Percentiles rank a stretch among this genome's conserved stretches.
Conservation (phyloP, 1,284 basidiomycete genomes). For the Cutaneotrichosporon arboriforme region DNA sequence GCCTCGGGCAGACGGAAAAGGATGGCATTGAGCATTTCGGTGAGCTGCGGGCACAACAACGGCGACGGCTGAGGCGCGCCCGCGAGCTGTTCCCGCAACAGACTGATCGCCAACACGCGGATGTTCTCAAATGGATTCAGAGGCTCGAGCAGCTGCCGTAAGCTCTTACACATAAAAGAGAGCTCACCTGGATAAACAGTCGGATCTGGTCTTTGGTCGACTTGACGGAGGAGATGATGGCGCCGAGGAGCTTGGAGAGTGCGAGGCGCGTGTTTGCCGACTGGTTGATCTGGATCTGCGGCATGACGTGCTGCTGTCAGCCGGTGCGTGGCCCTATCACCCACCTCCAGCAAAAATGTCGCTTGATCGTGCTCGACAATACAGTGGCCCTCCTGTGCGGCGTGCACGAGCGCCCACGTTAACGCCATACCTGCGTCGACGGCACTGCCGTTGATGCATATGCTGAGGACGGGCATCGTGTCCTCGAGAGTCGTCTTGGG, state of each 20-base stretch:
- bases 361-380: conserved; percentile 25
- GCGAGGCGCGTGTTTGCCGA: conserved; percentile 25
- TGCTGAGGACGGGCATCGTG: conserved; percentile 28
- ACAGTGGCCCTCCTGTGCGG: conserved; percentile 1
- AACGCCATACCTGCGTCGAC: conserved; percentile 27
- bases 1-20: conserved; percentile 19
- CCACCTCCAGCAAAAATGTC: conserved; percentile 33
- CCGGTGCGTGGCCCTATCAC: not conserved
- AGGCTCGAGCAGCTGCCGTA: conserved; percentile 32
- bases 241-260: conserved; percentile 32
- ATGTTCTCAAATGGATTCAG: conserved; percentile 37
- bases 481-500: conserved; percentile 18
- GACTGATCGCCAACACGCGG: conserved; percentile 27
- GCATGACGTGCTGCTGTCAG: conserved; percentile 25
- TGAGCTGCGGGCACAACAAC: conserved; percentile 12
- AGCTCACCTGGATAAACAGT: conserved; percentile 29
- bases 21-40: conserved; percentile 16
- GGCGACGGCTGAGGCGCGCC: conserved; percentile 4
- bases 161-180: not conserved
- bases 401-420: conserved; percentile 19
- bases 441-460: conserved; percentile 14
- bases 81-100: conserved; percentile 30
- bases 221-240: conserved; percentile 17
- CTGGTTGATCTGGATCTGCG: conserved; percentile 28
- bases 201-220: conserved; percentile 19